A percentile compares a stretch with the other conserved stretches of the same genome.
Conservation (phyloP, 1,284 basidiomycete species). For the Ganoderma sinense region DNA sequence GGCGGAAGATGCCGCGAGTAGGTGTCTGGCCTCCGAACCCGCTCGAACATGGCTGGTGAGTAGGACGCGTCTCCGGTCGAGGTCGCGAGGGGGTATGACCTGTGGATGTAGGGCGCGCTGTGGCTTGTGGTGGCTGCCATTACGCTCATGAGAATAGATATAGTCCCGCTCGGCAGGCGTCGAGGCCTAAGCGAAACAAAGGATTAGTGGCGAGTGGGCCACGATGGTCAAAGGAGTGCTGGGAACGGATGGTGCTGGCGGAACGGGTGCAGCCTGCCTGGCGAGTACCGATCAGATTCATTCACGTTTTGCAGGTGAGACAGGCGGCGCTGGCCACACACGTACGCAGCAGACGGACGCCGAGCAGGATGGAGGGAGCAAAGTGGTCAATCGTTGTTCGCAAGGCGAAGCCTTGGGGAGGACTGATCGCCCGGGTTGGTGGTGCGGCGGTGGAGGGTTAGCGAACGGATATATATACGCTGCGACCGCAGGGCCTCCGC, state of each 20-base stretch:
- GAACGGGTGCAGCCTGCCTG: constrained; percentile 11
- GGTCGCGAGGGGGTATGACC: constrained; percentile 7
- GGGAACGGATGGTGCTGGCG: constrained; percentile 14
- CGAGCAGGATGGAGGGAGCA: background rate
- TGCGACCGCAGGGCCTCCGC: constrained; percentile 16
- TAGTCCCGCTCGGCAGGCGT: constrained; percentile 14
- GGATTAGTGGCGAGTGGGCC: constrained; percentile 6
- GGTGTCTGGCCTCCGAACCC: constrained; percentile 11
- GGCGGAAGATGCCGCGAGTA: constrained; percentile 13
- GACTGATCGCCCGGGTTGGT: constrained; percentile 8
- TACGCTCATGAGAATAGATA: constrained; percentile 22
- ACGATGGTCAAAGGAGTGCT: constrained; percentile 15
- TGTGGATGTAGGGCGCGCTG: constrained; percentile 1
- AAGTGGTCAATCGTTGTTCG: constrained; percentile 9
- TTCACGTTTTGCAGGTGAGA: constrained; percentile 7
- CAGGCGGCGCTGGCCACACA: constrained; percentile 17
- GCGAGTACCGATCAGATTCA: constrained; percentile 8
- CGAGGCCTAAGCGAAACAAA: constrained; percentile 21
- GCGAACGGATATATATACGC: constrained; percentile 25
- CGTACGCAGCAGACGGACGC: constrained; percentile 14
- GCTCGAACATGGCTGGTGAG: constrained; percentile 6
- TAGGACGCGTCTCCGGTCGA: constrained; percentile 13
- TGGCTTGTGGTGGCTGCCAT: constrained; percentile 22
- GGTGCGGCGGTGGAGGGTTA: constrained; percentile 18
- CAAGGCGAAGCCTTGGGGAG: constrained; percentile 5